Evolutionary conservation across 2,329 filamentous ascomycete genomes (phyloP).

Genomic region (Fusarium pseudograminearum): DNA sequence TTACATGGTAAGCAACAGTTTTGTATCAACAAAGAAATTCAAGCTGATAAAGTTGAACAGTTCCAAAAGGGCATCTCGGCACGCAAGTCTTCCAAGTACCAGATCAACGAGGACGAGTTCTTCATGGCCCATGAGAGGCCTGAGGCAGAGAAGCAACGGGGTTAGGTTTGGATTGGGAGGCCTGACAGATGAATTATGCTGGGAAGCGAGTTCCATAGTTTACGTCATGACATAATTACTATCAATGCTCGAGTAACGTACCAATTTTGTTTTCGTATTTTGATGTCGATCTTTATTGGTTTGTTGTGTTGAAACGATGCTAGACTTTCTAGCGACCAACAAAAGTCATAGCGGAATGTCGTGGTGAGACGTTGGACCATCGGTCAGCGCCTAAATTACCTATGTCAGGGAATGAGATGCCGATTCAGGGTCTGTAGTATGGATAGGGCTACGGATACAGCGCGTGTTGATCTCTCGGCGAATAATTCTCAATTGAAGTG

Average conservation of each 20-base stretch:
- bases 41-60: constrained; percentile 37
- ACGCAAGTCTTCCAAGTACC: constrained; percentile 54
- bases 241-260: constrained; percentile 8
- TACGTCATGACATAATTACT: constrained; percentile 7
- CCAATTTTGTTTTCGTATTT: constrained; percentile 6
- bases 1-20: constrained; percentile 50
- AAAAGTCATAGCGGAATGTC: constrained; percentile 16
- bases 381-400: constrained; percentile 18
- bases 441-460: not conserved
- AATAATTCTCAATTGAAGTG: not conserved
- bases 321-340: constrained; percentile 3
- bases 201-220: not conserved
- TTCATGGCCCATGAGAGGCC: constrained; percentile 41
- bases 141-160: constrained; percentile 33
- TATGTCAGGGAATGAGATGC: not conserved
- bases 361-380: constrained; percentile 28
- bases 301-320: constrained; percentile 17
- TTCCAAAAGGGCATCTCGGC: constrained; percentile 55
- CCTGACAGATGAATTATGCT: constrained; percentile 2
- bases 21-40: not conserved
- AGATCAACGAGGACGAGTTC: constrained; percentile 53
- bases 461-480: not conserved
- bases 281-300: constrained; percentile 10
- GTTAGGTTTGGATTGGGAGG: not conserved
- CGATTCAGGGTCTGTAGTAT: not conserved